Conservation (phyloP, 2,329 filamentous ascomycete species). For the Botrytis cinerea region DNA sequence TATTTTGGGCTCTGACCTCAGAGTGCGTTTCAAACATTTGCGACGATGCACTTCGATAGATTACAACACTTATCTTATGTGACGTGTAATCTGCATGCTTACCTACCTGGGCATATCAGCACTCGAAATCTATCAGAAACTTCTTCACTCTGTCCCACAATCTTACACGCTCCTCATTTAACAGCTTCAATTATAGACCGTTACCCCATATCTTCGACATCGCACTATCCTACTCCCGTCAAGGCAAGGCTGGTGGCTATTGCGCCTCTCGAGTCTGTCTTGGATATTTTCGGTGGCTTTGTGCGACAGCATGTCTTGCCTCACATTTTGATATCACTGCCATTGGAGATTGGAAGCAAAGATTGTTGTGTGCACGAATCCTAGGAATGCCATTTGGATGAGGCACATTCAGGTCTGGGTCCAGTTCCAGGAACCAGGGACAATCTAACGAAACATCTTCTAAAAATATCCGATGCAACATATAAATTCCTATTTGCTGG, state of each 20-base stretch:
- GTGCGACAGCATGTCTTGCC: slow-evolving; percentile 8
- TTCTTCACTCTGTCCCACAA: neutral
- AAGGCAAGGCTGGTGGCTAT: slow-evolving; percentile 22
- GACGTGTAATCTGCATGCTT: slow-evolving; percentile 19
- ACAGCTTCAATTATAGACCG: neutral
- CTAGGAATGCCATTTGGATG: neutral
- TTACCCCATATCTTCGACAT: neutral
- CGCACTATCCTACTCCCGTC: slow-evolving; percentile 8
- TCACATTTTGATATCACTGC: too few species aligned
- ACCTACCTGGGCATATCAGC: neutral
- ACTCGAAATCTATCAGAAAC: neutral
- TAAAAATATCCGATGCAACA: slow-evolving; percentile 6
- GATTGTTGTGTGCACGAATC: neutral
- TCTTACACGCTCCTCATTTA: neutral
- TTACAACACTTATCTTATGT: neutral
- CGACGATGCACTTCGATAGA: neutral
- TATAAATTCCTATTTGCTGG: neutral
- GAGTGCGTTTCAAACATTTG: slow-evolving; percentile 2
- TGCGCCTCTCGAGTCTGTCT: slow-evolving; percentile 10
- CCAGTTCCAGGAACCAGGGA: slow-evolving; percentile 10
- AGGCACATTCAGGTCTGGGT: neutral
- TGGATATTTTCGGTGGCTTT: slow-evolving; percentile 10
- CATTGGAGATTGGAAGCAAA: neutral
- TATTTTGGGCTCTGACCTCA: slow-evolving; percentile 20
- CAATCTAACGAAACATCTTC: neutral